These are phyloP conservation scores for Mangifera indica DNA, from an alignment of 345 rosid species.

Conservation along the genomic window DNA sequence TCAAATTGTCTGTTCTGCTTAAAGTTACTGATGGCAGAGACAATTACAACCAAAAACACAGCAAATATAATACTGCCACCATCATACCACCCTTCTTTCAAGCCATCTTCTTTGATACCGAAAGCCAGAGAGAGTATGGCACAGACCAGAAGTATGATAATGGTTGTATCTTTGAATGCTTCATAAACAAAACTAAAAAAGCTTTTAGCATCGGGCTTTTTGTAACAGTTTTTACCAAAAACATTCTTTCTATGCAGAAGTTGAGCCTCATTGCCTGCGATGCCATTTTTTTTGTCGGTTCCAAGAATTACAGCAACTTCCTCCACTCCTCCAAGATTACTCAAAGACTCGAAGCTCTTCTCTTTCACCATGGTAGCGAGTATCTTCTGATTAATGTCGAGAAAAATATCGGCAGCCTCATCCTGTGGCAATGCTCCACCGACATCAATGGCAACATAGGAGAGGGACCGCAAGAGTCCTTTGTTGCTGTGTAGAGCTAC, in stretches of 20 bases:
- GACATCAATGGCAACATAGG: slow-evolving; percentile 28
- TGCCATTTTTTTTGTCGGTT: slow-evolving; percentile 6
- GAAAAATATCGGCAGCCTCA: neutral
- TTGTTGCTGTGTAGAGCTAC: slow-evolving; percentile 13
- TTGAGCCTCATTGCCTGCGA: slow-evolving; percentile 5
- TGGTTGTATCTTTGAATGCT: slow-evolving; percentile 12
- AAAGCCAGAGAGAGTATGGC: slow-evolving; percentile 20
- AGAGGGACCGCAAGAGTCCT: slow-evolving; percentile 17
- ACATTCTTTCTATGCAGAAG: neutral
- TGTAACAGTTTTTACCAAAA: slow-evolving; percentile 11
- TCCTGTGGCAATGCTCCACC: no score
- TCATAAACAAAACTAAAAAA: slow-evolving; percentile 13
- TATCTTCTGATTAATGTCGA: neutral
- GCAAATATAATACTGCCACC: slow-evolving; percentile 21
- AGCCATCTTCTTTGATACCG: slow-evolving; percentile 26
- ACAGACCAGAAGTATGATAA: slow-evolving; percentile 18
- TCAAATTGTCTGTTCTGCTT: slow-evolving; percentile 15
- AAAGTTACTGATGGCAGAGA: slow-evolving; percentile 14
- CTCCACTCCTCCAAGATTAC: slow-evolving; percentile 12
- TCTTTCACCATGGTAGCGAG: slow-evolving; percentile 14
- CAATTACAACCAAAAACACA: slow-evolving; percentile 12
- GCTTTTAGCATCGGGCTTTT: slow-evolving; percentile 7
- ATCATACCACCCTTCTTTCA: neutral
- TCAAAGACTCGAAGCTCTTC: slow-evolving; percentile 11
- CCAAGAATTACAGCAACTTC: slow-evolving; percentile 10